Evolutionary conservation across 2,329 filamentous ascomycete genomes (phyloP), one percentile per base, ranked within the genome.

Genomic region (Cercospora beticola): DNA sequence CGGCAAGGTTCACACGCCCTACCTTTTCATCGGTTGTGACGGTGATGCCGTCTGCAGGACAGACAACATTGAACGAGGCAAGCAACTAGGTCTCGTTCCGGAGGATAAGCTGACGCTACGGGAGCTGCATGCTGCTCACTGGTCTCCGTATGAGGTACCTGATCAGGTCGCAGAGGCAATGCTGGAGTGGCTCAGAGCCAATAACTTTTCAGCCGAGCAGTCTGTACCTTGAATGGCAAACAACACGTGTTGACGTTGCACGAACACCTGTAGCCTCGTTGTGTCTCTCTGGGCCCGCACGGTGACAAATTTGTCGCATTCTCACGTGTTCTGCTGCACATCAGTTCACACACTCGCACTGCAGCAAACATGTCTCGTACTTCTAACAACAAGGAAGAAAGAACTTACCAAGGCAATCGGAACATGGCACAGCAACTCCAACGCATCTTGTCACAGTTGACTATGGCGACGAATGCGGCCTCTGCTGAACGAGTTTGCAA

Each of bases 1-100:
- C 60, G 72, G 21, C 66, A 76, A 52, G 69, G 52, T 74, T 4
- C 58, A 68, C 23, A 76, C 79, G 23, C 81, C 81, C 0, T 70
- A 76, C 49, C 69, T 82, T 43, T 82, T 77, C 49, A 74, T 82
- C 43, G 72, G 68, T 16, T 68, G 63, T 65, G 77, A 78, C 62
- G 71, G 68, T 0, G 75, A 77, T 71, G 68, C 69, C 6, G 73
- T 77, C 5, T 74, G 73, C 64, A 54, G 72, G 56, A 67, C 71
- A 14, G 73, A 73, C 8, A 28, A 54, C 26, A 73, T 75, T 40
- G 65, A 72, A 2, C 36, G 52, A 60, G 46, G 66, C 12, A 72
- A 73, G 43, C 57, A 72, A 52, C 57, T 64, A 4, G 75, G 74
- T 1, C 64, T 75, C 63, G 49, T 75, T 30, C 70, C 69, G 30